phyloP scores from a whole-genome alignment of 805 yeast genomes.

The Yamadazyma endophytica region DNA sequence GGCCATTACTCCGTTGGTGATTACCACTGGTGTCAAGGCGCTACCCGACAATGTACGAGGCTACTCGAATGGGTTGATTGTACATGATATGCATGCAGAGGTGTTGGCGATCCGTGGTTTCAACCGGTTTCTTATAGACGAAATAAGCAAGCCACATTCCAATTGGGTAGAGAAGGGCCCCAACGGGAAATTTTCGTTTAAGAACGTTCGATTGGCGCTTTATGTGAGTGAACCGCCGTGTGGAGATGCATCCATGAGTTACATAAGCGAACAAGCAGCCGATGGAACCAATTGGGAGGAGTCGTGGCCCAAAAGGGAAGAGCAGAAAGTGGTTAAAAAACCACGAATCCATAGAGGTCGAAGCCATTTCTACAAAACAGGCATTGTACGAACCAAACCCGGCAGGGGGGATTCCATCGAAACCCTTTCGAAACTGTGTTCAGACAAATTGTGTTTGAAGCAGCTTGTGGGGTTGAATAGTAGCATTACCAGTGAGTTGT shows the following conservation, averaged over 20 bases:
- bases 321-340: not conserved
- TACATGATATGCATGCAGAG: constrained; percentile 94
- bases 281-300: constrained; percentile 19
- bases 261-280: constrained; percentile 9
- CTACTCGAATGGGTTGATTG: constrained; percentile 51
- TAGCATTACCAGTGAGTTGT: constrained; percentile 33
- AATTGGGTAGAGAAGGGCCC: constrained; percentile 12
- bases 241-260: constrained; percentile 78
- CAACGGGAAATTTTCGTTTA: constrained; percentile 24
- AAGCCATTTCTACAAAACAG: constrained; percentile 48
- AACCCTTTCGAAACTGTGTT: constrained; percentile 79
- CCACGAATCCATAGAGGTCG: constrained; percentile 52
- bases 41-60: constrained; percentile 50
- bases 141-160: constrained; percentile 17
- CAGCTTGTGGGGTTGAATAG: constrained; percentile 58
- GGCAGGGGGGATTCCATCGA: constrained; percentile 77
- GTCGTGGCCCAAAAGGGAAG: no score
- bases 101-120: constrained; percentile 67
- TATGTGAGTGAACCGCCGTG: constrained; percentile 80
- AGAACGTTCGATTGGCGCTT: constrained; percentile 45
- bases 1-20: constrained; percentile 34
- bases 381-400: constrained; percentile 85
- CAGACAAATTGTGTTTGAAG: constrained; percentile 71
- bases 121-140: constrained; percentile 55
- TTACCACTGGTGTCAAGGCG: constrained; percentile 84